These are phyloP conservation scores for Pyrenophora tritici-repentis DNA, from an alignment of 2,329 filamentous ascomycete genomes.

Conservation along the genomic window DNA sequence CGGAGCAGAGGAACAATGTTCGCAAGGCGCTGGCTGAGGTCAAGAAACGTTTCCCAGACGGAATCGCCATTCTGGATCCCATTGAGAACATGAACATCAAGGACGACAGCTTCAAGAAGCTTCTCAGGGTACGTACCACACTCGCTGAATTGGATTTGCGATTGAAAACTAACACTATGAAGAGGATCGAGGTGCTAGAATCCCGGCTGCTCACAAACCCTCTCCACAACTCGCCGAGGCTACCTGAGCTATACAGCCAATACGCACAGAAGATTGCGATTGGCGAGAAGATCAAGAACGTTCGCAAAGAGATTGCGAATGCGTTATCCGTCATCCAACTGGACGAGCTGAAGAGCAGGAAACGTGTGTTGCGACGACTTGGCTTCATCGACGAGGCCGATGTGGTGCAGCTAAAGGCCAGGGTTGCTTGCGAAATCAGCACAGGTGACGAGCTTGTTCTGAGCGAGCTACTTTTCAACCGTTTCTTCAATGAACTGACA, in stretches of 20 bases:
- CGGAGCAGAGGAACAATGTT: slow-evolving; percentile 70
- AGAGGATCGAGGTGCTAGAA: slow-evolving; percentile 97
- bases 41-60: slow-evolving; percentile 86
- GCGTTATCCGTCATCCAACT: slow-evolving; percentile 89
- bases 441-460: slow-evolving; percentile 94
- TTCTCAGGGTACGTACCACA: slow-evolving; percentile 63
- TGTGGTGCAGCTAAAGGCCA: slow-evolving; percentile 94
- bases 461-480: slow-evolving; percentile 91
- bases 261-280: slow-evolving; percentile 81
- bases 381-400: slow-evolving; percentile 96
- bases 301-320: slow-evolving; percentile 83
- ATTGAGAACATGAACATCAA: slow-evolving; percentile 95
- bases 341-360: slow-evolving; percentile 94
- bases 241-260: slow-evolving; percentile 83
- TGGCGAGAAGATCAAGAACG: slow-evolving; percentile 78
- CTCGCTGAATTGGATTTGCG: not conserved
- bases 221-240: slow-evolving; percentile 83
- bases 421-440: slow-evolving; percentile 96
- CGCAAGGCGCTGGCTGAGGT: slow-evolving; percentile 76
- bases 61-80: slow-evolving; percentile 84
- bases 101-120: slow-evolving; percentile 90
- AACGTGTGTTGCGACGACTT: slow-evolving; percentile 89
- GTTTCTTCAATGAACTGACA: slow-evolving; percentile 94
- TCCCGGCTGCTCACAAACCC: slow-evolving; percentile 87
- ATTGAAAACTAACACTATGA: slow-evolving; percentile 28